These are phyloP conservation scores for Stachybotrys echinatus DNA, from an alignment of 2,329 filamentous ascomycete species.

Conservation along the genomic window DNA sequence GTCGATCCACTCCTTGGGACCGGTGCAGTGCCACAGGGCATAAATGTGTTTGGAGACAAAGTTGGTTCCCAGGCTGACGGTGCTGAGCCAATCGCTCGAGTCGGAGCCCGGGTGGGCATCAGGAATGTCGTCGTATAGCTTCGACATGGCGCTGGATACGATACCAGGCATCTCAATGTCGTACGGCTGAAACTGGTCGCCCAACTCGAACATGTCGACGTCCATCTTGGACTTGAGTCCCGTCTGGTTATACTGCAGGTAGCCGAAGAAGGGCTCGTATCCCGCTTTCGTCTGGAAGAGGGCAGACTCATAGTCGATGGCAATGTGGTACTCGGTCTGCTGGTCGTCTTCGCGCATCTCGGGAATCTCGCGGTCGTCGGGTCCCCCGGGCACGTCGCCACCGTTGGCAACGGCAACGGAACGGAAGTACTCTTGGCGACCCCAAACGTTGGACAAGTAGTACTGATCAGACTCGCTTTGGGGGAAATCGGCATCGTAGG, in stretches of 20 bases:
- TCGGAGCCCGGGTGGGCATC: conserved; percentile 17
- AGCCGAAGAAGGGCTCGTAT: conserved; percentile 27
- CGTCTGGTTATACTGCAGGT: conserved; percentile 22
- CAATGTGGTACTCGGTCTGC: conserved; percentile 27
- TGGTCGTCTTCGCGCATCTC: conserved; percentile 2
- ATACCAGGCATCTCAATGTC: conserved; percentile 24
- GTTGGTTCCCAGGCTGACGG: conserved; percentile 29
- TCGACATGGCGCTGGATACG: conserved; percentile 20
- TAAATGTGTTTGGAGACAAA: conserved; percentile 17
- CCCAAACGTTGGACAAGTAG: conserved; percentile 37
- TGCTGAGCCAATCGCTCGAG: conserved; percentile 23
- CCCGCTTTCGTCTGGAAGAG: conserved; percentile 33
- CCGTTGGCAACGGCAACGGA: conserved; percentile 17
- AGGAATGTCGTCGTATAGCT: conserved; percentile 22
- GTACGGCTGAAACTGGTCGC: conserved; percentile 20
- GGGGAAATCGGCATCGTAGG: conserved; percentile 23
- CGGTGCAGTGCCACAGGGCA: conserved; percentile 10
- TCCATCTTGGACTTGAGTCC: conserved; percentile 15
- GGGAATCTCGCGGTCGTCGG: conserved; percentile 7
- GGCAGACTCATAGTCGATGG: conserved; percentile 33
- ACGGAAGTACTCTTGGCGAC: conserved; percentile 35
- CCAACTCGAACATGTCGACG: conserved; percentile 17
- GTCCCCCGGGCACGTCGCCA: conserved; percentile 8
- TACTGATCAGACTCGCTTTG: conserved; percentile 35
- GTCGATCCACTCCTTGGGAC: conserved; percentile 10